Evolutionary conservation across 2,329 filamentous ascomycete genomes (phyloP), one percentile per base, ranked within the genome.

Genomic region (Pseudogymnoascus sp.): DNA sequence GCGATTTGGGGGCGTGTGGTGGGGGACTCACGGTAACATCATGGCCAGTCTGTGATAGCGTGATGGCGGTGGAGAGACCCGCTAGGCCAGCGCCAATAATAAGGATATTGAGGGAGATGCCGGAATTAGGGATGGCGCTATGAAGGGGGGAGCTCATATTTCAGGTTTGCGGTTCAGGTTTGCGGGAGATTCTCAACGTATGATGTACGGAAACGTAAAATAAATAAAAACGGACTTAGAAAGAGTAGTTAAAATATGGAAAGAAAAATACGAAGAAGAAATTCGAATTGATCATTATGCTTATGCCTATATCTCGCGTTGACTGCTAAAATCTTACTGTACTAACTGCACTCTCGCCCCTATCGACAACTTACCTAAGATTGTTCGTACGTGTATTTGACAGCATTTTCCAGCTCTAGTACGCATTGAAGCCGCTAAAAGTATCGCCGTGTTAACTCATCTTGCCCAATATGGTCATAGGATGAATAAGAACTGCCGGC

Each of bases 81-180:
- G 73, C 74, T 34, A 76, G 69, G 8, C 74, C 74, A 15, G 72
- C 74, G 26, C 74, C 74, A 10, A 56, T 33, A 19, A 61, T 62
- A n/a, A 71, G 30, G 37, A 70, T 60, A 23, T 52, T 52, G 41
- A 52, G 23, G 41, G 41, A 15, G 23, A 30, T 30, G 23, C 41
- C 23, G 23, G n/a, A 6, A 21, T 52, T 52, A n/a, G 41, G 41
- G n/a, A 52, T 52, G 41, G 41, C n/a, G 23, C 6, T 26, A 23
- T 12, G n/a, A 23, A 52, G 41, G 26, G 39, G 39, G 19, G 41
- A 18, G 4, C 3, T 28, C 41, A 48, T 48, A n/a, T 28, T 48
- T 28, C 3, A 8, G 21, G 41, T n/a, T n/a, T n/a, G n/a, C n/a
- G n/a, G n/a, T n/a, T n/a, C n/a, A n/a, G n/a, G n/a, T 15, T 28